Percentiles rank a stretch among this genome's conserved stretches.
phyloP scores from a whole-genome alignment of 768 basidiomycete species.

The Podaxis sp. region DNA sequence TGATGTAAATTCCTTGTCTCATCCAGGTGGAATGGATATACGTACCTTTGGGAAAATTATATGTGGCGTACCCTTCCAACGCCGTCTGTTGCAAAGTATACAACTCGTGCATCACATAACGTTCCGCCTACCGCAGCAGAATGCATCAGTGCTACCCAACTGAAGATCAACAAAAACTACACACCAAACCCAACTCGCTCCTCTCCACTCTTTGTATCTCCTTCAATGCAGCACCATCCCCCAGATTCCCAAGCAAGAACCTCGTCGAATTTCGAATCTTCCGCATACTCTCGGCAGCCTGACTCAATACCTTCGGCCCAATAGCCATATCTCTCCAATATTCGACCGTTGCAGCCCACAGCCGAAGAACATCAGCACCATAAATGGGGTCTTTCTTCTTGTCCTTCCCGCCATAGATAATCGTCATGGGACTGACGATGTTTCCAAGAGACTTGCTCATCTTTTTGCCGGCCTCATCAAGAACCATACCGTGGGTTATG shows the following conservation, averaged over 20 bases:
- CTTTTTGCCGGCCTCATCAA: conserved; percentile 86
- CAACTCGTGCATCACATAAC: conserved; percentile 85
- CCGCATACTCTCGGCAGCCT: conserved; percentile 71
- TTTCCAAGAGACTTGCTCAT: conserved; percentile 99
- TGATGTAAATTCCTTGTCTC: background rate
- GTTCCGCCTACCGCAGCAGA: conserved; percentile 60
- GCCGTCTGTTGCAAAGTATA: conserved; percentile 68
- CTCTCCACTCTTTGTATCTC: conserved; percentile 35
- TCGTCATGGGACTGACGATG: conserved; percentile 77
- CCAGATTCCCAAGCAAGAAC: conserved; percentile 83
- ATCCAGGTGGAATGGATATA: background rate
- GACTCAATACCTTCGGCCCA: conserved; percentile 71
- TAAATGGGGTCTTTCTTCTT: conserved; percentile 73
- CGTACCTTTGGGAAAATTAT: conserved; percentile 82
- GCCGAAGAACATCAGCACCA: conserved; percentile 81
- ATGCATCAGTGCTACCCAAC: background rate
- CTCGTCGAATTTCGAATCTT: conserved; percentile 86
- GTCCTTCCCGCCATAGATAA: conserved; percentile 77
- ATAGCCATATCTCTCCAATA: conserved; percentile 88
- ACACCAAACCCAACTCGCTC: conserved; percentile 62
- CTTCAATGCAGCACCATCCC: conserved; percentile 30
- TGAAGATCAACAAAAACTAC: conserved; percentile 22
- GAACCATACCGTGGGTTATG: conserved; percentile 96
- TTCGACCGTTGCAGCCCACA: conserved; percentile 92
- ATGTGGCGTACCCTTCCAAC: conserved; percentile 64